Base-by-base conservation (phyloP, 2,329 filamentous ascomycete species). In the Ophiostoma perfectum region DNA sequence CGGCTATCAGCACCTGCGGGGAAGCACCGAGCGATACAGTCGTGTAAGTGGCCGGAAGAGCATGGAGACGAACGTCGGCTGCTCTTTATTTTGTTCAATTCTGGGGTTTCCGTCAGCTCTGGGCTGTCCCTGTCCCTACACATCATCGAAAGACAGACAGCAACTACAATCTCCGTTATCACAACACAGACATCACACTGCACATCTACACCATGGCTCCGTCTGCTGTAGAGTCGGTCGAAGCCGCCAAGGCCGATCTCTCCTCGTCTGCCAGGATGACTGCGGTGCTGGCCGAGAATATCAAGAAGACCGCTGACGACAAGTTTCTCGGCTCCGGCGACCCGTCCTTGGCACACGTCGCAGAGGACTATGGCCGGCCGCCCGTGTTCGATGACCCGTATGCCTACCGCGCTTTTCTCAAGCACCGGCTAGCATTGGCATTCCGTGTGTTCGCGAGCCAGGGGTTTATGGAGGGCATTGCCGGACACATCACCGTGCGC, bases 401-500 rank as follows among this genome's bases (percentile, higher is more conserved):
- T 18, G 76, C 82, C 44, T 79, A 84, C 71, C 79, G 83, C 14
- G 77, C 81, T 4, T 63, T 63, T 8, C 39, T 63, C 7, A 63
- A 63, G 16, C 60, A 82, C 36, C 84, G 86, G 74, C 84, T 86
- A 76, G 84, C 84, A 0, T 79, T 80, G 2, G 84, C 84, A 5
- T 89, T 89, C 74, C 83, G 86, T 11, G 80, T 88, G 67, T 88
- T 88, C 73, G 81, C 85, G 0, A 80, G 84, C 62, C 82, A 85
- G 72, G 85, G 84, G 63, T 87, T 83, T 75, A 83, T 81, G 0
- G 86, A 88, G 74, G 86, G 87, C 70, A 86, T 88, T 77, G 79
- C 80, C 3, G 86, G 87, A 0, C 86, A 89, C 75, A 88, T 89
- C 69, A 81, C 78, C 9, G 82, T 88, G 0, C 80, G 86, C 12